These are phyloP conservation scores for Spongospora subterranea DNA, from an alignment of 208 protist genomes.

Conservation along the genomic window DNA sequence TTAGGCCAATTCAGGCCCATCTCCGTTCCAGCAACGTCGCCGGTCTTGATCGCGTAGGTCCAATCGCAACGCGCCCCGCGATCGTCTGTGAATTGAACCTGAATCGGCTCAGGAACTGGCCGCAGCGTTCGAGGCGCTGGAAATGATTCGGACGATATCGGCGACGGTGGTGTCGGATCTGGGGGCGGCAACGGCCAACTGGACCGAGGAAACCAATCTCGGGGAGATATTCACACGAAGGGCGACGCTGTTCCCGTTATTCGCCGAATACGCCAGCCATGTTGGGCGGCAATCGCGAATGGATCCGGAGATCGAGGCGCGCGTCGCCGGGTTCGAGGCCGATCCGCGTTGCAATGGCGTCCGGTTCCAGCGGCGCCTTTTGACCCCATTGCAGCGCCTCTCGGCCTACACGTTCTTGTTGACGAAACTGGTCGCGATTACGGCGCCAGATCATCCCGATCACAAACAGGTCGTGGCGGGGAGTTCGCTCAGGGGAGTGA, in stretches of 20 bases:
- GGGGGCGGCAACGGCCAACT: background rate
- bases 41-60: too few relatives aligned
- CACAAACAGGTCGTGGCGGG: too few relatives aligned
- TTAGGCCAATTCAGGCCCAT: background rate
- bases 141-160: background rate
- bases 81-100: too few relatives aligned
- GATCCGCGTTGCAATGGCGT: background rate
- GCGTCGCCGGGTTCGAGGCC: background rate
- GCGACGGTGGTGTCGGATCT: background rate
- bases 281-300: background rate
- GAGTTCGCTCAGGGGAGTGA: too few relatives aligned
- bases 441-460: background rate
- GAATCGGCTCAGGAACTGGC: background rate
- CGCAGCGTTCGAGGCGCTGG: constrained; percentile 34
- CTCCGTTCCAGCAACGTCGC: background rate
- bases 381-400: constrained; percentile 35
- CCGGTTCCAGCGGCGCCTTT: background rate
- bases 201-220: background rate
- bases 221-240: background rate
- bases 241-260: background rate
- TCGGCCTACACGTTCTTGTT: constrained; percentile 53
- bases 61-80: too few relatives aligned
- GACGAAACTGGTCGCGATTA: background rate
- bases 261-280: background rate
- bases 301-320: background rate